These are phyloP conservation scores for Picochlorum sp. DNA, from an alignment of 139 green algal genomes.

Conservation along the genomic window DNA sequence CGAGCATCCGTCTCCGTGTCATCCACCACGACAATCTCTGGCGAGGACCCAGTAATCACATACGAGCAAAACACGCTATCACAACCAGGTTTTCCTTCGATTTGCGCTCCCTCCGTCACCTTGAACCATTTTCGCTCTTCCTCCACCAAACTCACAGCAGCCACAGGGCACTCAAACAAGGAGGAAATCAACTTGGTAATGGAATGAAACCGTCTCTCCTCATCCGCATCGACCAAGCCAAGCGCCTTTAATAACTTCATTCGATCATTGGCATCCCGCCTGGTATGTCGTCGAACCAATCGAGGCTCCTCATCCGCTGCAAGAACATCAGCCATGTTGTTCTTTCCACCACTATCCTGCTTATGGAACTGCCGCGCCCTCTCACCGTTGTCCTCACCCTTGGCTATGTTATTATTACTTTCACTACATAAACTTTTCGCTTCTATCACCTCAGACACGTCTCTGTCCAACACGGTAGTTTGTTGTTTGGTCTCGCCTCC, in stretches of 20 bases:
- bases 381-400: no score
- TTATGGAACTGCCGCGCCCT: no score
- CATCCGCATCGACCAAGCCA: constrained; percentile 43
- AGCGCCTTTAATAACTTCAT: constrained; percentile 33
- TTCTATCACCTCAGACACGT: no score
- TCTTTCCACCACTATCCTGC: no score
- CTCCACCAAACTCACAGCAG: constrained; percentile 73
- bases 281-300: constrained; percentile 13
- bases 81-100: constrained; percentile 46
- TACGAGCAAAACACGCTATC: constrained; percentile 74
- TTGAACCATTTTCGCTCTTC: constrained; percentile 84
- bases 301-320: no score
- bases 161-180: constrained; percentile 57
- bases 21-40: constrained; percentile 66
- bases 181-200: constrained; percentile 46
- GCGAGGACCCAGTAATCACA: constrained; percentile 63
- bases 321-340: no score
- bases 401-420: no score
- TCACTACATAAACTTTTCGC: no score
- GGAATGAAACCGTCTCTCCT: constrained; percentile 59
- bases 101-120: constrained; percentile 42
- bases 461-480: no score
- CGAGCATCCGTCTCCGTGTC: constrained; percentile 58
- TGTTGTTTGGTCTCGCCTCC: no score
- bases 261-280: constrained; percentile 30